phyloP scores from a whole-genome alignment of 768 basidiomycete genomes.

The Russula brevipes region DNA sequence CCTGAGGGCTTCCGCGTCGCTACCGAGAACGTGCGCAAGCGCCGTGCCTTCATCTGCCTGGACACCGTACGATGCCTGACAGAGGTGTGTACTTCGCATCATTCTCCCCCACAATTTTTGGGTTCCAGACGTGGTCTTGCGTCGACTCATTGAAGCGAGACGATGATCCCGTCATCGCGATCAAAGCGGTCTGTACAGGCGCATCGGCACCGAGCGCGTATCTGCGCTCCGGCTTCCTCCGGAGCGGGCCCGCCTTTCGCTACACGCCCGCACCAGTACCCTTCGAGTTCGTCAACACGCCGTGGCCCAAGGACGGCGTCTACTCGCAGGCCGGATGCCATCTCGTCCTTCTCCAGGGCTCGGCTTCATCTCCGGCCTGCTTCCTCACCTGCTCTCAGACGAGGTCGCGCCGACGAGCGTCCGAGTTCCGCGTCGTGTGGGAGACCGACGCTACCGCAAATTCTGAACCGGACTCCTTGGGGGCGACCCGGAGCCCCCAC shows the following conservation, averaged over 20 bases:
- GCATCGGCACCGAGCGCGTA: neutral
- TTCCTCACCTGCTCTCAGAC: neutral
- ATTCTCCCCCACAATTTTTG: slow-evolving; percentile 1
- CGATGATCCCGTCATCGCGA: slow-evolving; percentile 2
- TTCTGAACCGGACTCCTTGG: neutral
- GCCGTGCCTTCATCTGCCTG: neutral
- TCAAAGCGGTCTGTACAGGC: slow-evolving; percentile 3
- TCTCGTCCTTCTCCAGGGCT: slow-evolving; percentile 1
- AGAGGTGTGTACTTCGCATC: neutral
- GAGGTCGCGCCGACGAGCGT: neutral
- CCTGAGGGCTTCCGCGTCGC: neutral
- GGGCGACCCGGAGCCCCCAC: neutral
- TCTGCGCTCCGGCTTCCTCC: neutral
- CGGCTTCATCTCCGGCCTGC: neutral
- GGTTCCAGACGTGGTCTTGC: slow-evolving; percentile 3
- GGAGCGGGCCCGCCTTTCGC: neutral
- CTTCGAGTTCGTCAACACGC: neutral
- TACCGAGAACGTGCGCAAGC: neutral
- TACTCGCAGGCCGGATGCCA: neutral
- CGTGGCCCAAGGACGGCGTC: neutral
- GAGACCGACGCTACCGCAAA: slow-evolving; percentile 1
- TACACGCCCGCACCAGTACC: neutral
- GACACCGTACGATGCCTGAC: neutral
- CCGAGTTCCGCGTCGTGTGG: slow-evolving; percentile 2
- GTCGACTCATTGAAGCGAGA: slow-evolving; percentile 9